Conservation (phyloP, 202 grass and related monocot genomes). For the Setaria viridis region DNA sequence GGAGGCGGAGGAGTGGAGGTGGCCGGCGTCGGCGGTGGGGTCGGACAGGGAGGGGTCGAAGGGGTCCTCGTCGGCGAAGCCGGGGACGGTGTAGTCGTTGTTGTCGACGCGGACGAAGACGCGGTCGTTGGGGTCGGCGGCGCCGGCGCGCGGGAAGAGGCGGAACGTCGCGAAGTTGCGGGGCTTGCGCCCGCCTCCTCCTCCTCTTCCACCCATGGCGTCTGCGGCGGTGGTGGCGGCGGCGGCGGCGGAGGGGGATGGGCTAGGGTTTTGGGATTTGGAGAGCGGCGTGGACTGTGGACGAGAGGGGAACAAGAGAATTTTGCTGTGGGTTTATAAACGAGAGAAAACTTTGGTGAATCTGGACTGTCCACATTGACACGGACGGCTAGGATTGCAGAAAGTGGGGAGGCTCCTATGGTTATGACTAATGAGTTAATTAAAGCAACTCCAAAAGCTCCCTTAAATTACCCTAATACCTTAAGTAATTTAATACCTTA, state of each 20-base stretch:
- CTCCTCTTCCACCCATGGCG: slow-evolving; percentile 68
- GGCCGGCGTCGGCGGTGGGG: not conserved
- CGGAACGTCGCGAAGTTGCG: slow-evolving; percentile 87
- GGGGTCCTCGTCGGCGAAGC: slow-evolving; percentile 55
- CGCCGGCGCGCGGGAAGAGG: slow-evolving; percentile 75
- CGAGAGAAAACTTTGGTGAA: not conserved
- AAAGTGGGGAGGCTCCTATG: not conserved
- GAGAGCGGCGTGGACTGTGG: not conserved
- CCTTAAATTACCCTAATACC: too few species aligned
- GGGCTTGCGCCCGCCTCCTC: slow-evolving; percentile 53
- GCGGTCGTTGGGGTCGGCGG: slow-evolving; percentile 62
- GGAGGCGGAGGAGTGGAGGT: slow-evolving; percentile 25
- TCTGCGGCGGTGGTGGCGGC: slow-evolving; percentile 45
- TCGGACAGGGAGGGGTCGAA: slow-evolving; percentile 36
- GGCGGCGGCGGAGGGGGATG: not conserved
- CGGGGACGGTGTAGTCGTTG: slow-evolving; percentile 71
- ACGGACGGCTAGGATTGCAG: slow-evolving; percentile 10
- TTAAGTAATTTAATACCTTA: too few species aligned
- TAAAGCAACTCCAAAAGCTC: too few species aligned
- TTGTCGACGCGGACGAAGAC: slow-evolving; percentile 92
- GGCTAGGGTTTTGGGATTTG: slow-evolving; percentile 45
- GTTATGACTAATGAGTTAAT: not conserved
- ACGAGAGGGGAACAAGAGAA: not conserved
- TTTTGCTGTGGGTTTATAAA: not conserved
- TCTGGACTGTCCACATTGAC: slow-evolving; percentile 1